A percentile compares a stretch with the other conserved stretches of the same genome.
phyloP scores from a whole-genome alignment of 257 asterid species.

The Capsicum pubescens region DNA sequence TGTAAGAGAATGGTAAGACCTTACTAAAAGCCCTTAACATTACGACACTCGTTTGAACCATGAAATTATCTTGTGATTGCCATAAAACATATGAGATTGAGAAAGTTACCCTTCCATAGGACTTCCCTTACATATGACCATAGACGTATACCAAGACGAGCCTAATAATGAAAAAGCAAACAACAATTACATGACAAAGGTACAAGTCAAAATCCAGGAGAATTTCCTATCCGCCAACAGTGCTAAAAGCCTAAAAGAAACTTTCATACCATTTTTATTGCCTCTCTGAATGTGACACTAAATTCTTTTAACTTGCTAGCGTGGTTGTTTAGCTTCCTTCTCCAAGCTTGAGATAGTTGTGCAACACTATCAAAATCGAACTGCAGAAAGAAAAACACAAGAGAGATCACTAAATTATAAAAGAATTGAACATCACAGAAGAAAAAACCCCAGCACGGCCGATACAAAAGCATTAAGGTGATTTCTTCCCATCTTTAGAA shows the following conservation, averaged over 20 bases:
- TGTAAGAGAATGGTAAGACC: slow-evolving; percentile 24
- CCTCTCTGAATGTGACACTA: too few relatives aligned
- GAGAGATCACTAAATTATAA: too few relatives aligned
- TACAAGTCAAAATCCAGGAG: not conserved
- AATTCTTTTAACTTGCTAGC: too few relatives aligned
- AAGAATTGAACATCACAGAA: too few relatives aligned
- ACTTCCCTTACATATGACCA: slow-evolving; percentile 95
- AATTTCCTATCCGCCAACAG: not conserved
- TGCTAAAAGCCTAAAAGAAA: not conserved
- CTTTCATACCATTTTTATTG: too few relatives aligned
- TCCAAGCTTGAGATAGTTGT: too few relatives aligned
- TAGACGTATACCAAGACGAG: slow-evolving; percentile 89
- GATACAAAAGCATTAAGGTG: too few relatives aligned
- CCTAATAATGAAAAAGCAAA: slow-evolving; percentile 44
- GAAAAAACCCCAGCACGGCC: too few relatives aligned
- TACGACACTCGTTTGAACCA: not conserved
- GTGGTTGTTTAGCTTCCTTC: too few relatives aligned
- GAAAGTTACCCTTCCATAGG: slow-evolving; percentile 89
- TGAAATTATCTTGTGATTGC: not conserved
- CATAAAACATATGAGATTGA: slow-evolving; percentile 28
- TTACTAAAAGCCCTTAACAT: not conserved
- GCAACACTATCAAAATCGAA: too few relatives aligned
- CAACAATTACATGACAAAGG: slow-evolving; percentile 25
- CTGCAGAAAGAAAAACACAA: too few relatives aligned
- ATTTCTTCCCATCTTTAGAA: too few relatives aligned